phyloP scores from a whole-genome alignment of 192 early-diverging fungal species.

The Backusella westeae region DNA sequence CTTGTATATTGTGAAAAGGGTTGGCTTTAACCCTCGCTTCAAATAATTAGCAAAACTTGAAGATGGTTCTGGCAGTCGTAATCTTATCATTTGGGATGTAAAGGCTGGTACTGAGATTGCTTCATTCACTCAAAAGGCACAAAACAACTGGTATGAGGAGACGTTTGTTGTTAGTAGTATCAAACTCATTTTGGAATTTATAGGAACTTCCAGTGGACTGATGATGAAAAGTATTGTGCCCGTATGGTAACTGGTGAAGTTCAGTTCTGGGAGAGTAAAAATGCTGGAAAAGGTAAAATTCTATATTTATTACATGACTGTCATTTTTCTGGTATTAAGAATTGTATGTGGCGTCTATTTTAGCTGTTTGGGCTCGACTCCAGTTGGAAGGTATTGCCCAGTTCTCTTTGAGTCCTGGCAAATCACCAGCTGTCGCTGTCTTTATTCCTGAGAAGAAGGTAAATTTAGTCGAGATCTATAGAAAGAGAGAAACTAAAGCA shows the following conservation, averaged over 20 bases:
- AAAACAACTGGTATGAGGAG: constrained; percentile 57
- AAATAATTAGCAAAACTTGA: constrained; percentile 60
- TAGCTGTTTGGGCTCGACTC: constrained; percentile 51
- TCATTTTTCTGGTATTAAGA: background rate
- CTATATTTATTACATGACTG: too few species aligned
- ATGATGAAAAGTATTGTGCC: constrained; percentile 84
- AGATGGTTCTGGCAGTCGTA: constrained; percentile 67
- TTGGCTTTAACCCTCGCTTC: too few species aligned
- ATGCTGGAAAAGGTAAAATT: constrained; percentile 49
- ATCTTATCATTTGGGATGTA: constrained; percentile 81
- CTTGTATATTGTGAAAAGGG: too few species aligned
- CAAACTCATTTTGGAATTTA: background rate
- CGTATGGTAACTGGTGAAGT: constrained; percentile 85
- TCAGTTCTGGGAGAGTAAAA: constrained; percentile 78
- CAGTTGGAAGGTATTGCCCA: constrained; percentile 72
- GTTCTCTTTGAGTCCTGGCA: constrained; percentile 91
- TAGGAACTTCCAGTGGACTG: constrained; percentile 93
- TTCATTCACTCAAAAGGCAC: constrained; percentile 81
- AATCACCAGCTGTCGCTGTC: constrained; percentile 76
- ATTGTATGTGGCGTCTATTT: background rate
- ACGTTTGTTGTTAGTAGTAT: background rate
- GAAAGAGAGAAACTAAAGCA: background rate
- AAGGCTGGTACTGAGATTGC: constrained; percentile 65
- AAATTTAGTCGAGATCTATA: constrained; percentile 10
- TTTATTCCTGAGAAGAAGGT: constrained; percentile 86